Percentiles rank a stretch among this genome's conserved stretches.
phyloP scores from a whole-genome alignment of 495 filamentous ascomycete genomes.

The Cenococcum geophilum region DNA sequence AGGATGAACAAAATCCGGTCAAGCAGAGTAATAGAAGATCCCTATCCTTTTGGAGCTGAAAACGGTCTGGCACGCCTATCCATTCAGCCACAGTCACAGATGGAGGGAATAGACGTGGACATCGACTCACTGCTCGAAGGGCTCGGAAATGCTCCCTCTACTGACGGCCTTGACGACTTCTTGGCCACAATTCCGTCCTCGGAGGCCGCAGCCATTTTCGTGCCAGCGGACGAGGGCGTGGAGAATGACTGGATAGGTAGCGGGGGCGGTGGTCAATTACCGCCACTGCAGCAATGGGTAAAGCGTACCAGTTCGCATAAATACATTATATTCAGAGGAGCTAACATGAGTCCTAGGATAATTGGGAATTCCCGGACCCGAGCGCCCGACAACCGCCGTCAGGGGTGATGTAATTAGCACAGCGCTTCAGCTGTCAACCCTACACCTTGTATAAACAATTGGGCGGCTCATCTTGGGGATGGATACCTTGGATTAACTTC shows the following conservation, averaged over 20 bases:
- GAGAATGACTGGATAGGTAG: constrained; percentile 15
- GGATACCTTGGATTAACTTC: too few relatives aligned
- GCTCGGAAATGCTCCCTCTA: background rate
- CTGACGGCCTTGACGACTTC: constrained; percentile 21
- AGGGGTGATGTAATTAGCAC: background rate
- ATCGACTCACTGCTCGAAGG: constrained; percentile 19
- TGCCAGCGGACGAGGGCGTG: constrained; percentile 16
- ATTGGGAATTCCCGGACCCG: background rate
- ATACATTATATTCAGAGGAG: background rate
- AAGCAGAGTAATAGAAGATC: background rate
- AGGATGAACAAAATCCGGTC: background rate
- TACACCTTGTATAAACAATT: too few relatives aligned
- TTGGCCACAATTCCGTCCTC: constrained; percentile 14
- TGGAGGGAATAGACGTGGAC: constrained; percentile 16
- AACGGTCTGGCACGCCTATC: constrained; percentile 6
- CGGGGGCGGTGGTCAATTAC: background rate
- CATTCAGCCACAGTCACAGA: constrained; percentile 11
- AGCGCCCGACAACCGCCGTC: background rate
- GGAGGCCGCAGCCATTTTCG: constrained; percentile 25
- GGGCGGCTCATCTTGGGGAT: too few relatives aligned
- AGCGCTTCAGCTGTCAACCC: background rate
- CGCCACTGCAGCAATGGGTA: constrained; percentile 1
- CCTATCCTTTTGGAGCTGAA: background rate
- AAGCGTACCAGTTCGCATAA: background rate
- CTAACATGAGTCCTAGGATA: background rate